Evolutionary conservation across 768 basidiomycete genomes (phyloP).

Genomic region (Boletus reticuloceps): DNA sequence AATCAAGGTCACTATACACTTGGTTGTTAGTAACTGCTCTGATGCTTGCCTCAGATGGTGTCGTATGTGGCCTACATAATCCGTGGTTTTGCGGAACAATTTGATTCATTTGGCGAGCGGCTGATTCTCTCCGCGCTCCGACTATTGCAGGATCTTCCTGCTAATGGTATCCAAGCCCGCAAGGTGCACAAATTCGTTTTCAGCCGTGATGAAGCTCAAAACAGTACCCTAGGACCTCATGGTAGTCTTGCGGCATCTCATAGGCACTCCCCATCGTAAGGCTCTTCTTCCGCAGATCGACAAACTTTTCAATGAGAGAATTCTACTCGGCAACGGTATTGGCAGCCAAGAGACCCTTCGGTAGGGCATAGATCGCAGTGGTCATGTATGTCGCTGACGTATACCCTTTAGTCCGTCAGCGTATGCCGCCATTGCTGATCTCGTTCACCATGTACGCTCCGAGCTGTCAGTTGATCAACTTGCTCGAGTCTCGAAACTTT

Average conservation of each 20-base stretch:
- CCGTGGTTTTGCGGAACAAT: slow-evolving; percentile 60
- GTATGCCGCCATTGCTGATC: slow-evolving; percentile 87
- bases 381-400: not conserved
- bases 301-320: slow-evolving; percentile 86
- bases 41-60: slow-evolving; percentile 57
- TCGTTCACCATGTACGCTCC: slow-evolving; percentile 85
- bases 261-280: slow-evolving; percentile 72
- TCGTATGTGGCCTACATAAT: slow-evolving; percentile 91
- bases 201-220: not conserved
- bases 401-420: slow-evolving; percentile 59
- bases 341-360: slow-evolving; percentile 84
- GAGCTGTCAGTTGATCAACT: slow-evolving; percentile 80
- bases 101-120: slow-evolving; percentile 74
- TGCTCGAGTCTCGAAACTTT: slow-evolving; percentile 74
- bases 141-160: slow-evolving; percentile 91
- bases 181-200: slow-evolving; percentile 48
- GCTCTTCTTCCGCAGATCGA: slow-evolving; percentile 82
- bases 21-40: not conserved
- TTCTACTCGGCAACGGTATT: slow-evolving; percentile 81
- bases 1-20: slow-evolving; percentile 63
- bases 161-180: slow-evolving; percentile 76
- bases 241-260: slow-evolving; percentile 88
- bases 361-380: slow-evolving; percentile 36
- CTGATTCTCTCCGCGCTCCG: slow-evolving; percentile 79
- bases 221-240: slow-evolving; percentile 68